Percentiles rank a stretch among this genome's conserved stretches.
Evolutionary conservation across 1,284 basidiomycete genomes (phyloP).

Genomic region (Cystobasidiaceae sp.): DNA sequence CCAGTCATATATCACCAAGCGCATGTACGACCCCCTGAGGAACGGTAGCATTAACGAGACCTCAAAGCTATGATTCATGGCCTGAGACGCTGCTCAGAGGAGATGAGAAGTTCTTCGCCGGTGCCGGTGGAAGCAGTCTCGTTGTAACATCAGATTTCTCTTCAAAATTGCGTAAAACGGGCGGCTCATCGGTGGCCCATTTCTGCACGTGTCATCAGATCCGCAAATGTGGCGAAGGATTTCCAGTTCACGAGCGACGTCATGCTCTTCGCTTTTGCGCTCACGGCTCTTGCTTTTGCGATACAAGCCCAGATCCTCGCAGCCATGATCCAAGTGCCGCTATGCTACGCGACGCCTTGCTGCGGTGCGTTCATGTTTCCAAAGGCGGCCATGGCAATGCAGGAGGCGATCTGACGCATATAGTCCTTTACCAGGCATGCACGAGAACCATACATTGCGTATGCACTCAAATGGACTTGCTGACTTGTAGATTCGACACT

Average conservation of each 20-base stretch:
- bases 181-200: too few relatives aligned
- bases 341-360: constrained; percentile 30
- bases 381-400: neutral
- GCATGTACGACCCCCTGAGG: constrained; percentile 69
- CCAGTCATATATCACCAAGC: constrained; percentile 54
- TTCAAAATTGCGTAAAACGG: too few relatives aligned
- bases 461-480: neutral
- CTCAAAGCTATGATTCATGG: too few relatives aligned
- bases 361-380: neutral
- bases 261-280: neutral
- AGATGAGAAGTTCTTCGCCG: too few relatives aligned
- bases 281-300: neutral
- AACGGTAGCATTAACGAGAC: too few relatives aligned
- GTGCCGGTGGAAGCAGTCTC: too few relatives aligned
- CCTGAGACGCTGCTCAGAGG: too few relatives aligned
- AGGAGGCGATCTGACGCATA: neutral
- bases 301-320: neutral
- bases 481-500: neutral
- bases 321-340: constrained; percentile 18
- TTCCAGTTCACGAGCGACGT: too few relatives aligned
- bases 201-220: too few relatives aligned
- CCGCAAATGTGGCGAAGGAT: too few relatives aligned
- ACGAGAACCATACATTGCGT: constrained; percentile 30
- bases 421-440: constrained; percentile 14
- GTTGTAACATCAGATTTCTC: too few relatives aligned